Conservation (phyloP, 2,329 filamentous ascomycete genomes). For the Parastagonospora avenae region DNA sequence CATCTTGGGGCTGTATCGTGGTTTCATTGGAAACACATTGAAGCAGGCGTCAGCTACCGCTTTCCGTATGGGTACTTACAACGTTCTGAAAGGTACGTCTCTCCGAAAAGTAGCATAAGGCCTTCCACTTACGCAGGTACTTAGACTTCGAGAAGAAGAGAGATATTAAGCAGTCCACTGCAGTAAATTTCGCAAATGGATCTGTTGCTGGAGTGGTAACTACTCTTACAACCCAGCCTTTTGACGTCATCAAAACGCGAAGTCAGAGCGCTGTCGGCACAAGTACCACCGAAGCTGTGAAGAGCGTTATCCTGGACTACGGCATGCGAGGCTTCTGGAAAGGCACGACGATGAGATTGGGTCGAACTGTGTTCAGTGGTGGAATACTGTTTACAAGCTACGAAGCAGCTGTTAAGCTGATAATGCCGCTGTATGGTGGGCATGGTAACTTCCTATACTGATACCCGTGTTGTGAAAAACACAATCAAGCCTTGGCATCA, state of each 20-base stretch:
- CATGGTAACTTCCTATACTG: constrained; percentile 24
- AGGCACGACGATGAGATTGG: constrained; percentile 70
- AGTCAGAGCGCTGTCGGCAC: constrained; percentile 64
- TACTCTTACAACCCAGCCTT: constrained; percentile 64
- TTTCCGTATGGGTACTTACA: constrained; percentile 67
- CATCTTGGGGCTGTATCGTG: constrained; percentile 61
- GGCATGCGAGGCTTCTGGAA: constrained; percentile 68
- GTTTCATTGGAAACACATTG: constrained; percentile 64
- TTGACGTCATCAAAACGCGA: constrained; percentile 68
- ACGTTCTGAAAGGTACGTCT: constrained; percentile 58
- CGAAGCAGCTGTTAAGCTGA: constrained; percentile 59
- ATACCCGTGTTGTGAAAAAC: neutral
- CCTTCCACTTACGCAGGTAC: neutral
- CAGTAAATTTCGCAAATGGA: constrained; percentile 66
- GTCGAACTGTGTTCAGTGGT: constrained; percentile 67
- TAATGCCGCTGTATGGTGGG: constrained; percentile 49
- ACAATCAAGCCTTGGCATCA: constrained; percentile 17
- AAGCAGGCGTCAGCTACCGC: constrained; percentile 68
- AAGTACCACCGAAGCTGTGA: constrained; percentile 62
- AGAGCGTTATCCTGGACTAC: constrained; percentile 60
- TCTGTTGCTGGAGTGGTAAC: constrained; percentile 66
- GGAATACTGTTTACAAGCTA: constrained; percentile 69
- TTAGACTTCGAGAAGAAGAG: constrained; percentile 57
- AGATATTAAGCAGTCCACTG: constrained; percentile 56
- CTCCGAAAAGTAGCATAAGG: neutral